Percentiles rank a stretch among this genome's conserved stretches.
Evolutionary conservation across 202 grass and related monocot genomes (phyloP).

Genomic region (Setaria italica): DNA sequence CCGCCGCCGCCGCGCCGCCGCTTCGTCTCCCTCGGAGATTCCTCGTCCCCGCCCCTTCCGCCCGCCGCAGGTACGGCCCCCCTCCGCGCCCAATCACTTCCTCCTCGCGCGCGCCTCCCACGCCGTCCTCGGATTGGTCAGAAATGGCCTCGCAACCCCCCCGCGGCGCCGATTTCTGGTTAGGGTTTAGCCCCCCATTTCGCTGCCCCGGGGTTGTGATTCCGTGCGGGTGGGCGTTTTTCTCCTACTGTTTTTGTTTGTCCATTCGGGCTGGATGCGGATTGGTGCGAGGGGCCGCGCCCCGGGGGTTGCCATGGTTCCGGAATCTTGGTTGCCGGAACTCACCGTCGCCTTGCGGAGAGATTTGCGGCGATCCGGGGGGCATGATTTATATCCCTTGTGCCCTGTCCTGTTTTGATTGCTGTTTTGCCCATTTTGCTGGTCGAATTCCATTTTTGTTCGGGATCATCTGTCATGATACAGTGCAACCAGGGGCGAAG

Average conservation of each 20-base stretch:
- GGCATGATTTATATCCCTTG: background rate
- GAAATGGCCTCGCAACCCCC: background rate
- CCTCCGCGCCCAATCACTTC: background rate
- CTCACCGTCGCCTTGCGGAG: background rate
- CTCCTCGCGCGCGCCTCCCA: background rate
- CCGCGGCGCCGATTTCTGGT: background rate
- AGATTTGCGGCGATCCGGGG: background rate
- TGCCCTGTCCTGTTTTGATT: background rate
- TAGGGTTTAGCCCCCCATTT: conserved; percentile 54
- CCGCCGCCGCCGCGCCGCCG: conserved; percentile 31
- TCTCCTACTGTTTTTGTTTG: no score
- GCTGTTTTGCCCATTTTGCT: background rate
- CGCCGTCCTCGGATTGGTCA: background rate
- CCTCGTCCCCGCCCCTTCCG: background rate
- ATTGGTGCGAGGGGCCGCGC: background rate
- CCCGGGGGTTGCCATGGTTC: background rate
- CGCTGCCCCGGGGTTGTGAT: background rate
- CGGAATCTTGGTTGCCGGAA: background rate
- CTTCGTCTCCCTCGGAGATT: background rate
- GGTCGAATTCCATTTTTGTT: background rate
- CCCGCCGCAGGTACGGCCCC: conserved; percentile 12
- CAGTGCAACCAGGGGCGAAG: background rate
- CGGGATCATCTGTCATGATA: background rate
- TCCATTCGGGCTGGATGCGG: background rate
- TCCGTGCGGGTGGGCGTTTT: background rate